phyloP scores from a whole-genome alignment of 2,329 filamentous ascomycete species.

The Cercospora sp. region DNA sequence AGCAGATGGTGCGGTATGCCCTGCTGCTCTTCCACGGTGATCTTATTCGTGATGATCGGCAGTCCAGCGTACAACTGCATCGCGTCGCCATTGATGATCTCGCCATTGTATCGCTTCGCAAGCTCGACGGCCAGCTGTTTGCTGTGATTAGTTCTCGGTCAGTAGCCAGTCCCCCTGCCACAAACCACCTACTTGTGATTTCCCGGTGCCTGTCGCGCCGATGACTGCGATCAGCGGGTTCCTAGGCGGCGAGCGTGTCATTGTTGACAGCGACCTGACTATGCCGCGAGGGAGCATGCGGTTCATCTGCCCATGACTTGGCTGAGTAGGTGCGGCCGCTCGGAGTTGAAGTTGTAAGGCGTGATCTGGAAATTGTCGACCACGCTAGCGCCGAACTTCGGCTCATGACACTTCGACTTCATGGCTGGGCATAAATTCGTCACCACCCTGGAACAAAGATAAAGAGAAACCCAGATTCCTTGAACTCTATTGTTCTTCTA shows the following conservation, averaged over 20 bases:
- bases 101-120: slow-evolving; percentile 79
- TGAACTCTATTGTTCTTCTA: not conserved
- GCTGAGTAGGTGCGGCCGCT: not conserved
- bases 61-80: slow-evolving; percentile 96
- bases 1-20: slow-evolving; percentile 87
- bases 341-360: slow-evolving; percentile 10
- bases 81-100: slow-evolving; percentile 95
- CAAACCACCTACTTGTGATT: slow-evolving; percentile 69
- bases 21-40: slow-evolving; percentile 70
- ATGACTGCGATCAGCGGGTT: slow-evolving; percentile 74
- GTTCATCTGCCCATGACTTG: not conserved
- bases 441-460: not conserved
- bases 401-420: slow-evolving; percentile 13
- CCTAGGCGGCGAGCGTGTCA: slow-evolving; percentile 29
- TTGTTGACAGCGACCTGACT: slow-evolving; percentile 18
- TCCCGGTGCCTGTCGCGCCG: slow-evolving; percentile 89
- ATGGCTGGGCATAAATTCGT: slow-evolving; percentile 12
- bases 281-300: slow-evolving; percentile 16
- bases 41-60: slow-evolving; percentile 94
- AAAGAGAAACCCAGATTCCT: not conserved
- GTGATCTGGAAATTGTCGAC: slow-evolving; percentile 2
- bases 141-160: slow-evolving; percentile 41
- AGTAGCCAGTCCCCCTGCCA: not conserved
- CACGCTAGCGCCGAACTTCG: slow-evolving; percentile 4
- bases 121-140: slow-evolving; percentile 83